A percentile compares a stretch with the other conserved stretches of the same genome.
Conservation (phyloP, 1,139 yeast genomes). For the Zygosaccharomyces pseudobailii region DNA sequence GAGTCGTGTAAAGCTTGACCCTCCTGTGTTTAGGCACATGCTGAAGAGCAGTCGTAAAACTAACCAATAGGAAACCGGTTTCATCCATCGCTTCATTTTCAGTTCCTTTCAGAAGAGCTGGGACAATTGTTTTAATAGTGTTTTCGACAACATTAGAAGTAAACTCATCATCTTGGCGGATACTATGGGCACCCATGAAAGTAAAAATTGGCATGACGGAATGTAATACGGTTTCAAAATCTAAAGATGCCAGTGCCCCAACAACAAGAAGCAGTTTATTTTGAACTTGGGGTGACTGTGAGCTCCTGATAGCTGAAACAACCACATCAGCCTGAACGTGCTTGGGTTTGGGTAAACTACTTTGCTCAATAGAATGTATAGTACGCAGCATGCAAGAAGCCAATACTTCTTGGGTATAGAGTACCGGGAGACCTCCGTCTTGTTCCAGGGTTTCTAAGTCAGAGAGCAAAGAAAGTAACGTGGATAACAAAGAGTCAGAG, state of each 20-base stretch:
- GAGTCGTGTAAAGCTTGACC: slow-evolving; percentile 72
- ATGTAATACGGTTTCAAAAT: slow-evolving; percentile 89
- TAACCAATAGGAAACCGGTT: slow-evolving; percentile 76
- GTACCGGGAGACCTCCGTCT: slow-evolving; percentile 86
- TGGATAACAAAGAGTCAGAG: slow-evolving; percentile 49
- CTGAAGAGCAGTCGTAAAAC: slow-evolving; percentile 88
- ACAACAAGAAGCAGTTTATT: slow-evolving; percentile 78
- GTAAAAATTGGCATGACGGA: slow-evolving; percentile 99
- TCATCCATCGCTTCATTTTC: slow-evolving; percentile 51
- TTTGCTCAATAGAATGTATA: slow-evolving; percentile 49
- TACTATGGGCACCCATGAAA: slow-evolving; percentile 97
- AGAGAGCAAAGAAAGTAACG: slow-evolving; percentile 66
- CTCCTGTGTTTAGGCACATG: slow-evolving; percentile 97
- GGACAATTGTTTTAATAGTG: slow-evolving; percentile 84
- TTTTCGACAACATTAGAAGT: slow-evolving; percentile 90
- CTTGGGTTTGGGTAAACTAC: slow-evolving; percentile 51
- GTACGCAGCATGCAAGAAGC: slow-evolving; percentile 80
- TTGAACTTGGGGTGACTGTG: slow-evolving; percentile 92
- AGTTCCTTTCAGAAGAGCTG: slow-evolving; percentile 72
- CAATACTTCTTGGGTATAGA: slow-evolving; percentile 85
- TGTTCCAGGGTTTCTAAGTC: slow-evolving; percentile 85
- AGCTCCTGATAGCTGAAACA: slow-evolving; percentile 83
- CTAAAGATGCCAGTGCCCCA: slow-evolving; percentile 79
- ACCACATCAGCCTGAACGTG: slow-evolving; percentile 82
- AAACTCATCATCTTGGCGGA: slow-evolving; percentile 94